Evolutionary conservation across 2,329 filamentous ascomycete species (phyloP).

Genomic region (Penicillium sp.): DNA sequence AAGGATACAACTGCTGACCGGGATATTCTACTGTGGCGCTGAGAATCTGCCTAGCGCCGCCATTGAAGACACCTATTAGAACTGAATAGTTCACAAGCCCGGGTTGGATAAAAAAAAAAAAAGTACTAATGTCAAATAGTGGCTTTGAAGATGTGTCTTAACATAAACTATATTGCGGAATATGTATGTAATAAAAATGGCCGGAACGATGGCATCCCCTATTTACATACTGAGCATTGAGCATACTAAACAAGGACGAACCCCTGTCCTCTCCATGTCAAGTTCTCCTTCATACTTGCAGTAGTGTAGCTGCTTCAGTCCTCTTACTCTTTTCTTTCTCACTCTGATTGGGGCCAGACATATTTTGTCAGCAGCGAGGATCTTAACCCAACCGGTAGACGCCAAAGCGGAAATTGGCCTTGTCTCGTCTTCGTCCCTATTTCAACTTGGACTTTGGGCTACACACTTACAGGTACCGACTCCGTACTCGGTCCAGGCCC

Average conservation of each 20-base stretch:
- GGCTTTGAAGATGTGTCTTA: too few relatives aligned
- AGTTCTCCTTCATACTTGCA: not conserved
- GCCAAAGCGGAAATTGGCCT: slow-evolving; percentile 5
- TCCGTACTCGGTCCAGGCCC: not conserved
- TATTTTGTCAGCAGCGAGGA: slow-evolving; percentile 1
- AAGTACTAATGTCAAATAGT: not conserved
- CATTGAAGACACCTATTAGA: not conserved
- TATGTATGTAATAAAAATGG: not conserved
- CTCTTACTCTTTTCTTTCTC: not conserved
- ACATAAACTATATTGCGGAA: not conserved
- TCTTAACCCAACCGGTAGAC: slow-evolving; percentile 5
- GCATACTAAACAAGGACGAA: not conserved
- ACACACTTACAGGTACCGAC: too few relatives aligned
- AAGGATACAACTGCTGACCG: not conserved
- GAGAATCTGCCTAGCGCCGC: slow-evolving; percentile 4
- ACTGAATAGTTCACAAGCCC: not conserved
- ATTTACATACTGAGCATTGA: not conserved
- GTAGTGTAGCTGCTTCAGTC: not conserved
- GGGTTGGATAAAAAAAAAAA: not conserved
- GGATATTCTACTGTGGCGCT: slow-evolving; percentile 5
- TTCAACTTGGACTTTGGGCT: not conserved
- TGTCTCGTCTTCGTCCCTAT: not conserved
- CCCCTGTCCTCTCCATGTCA: slow-evolving; percentile 4
- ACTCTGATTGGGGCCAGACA: slow-evolving; percentile 5
- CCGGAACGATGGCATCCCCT: slow-evolving; percentile 6